Base-by-base conservation (phyloP, 257 asterid species). In the Buddleja alternifolia region DNA sequence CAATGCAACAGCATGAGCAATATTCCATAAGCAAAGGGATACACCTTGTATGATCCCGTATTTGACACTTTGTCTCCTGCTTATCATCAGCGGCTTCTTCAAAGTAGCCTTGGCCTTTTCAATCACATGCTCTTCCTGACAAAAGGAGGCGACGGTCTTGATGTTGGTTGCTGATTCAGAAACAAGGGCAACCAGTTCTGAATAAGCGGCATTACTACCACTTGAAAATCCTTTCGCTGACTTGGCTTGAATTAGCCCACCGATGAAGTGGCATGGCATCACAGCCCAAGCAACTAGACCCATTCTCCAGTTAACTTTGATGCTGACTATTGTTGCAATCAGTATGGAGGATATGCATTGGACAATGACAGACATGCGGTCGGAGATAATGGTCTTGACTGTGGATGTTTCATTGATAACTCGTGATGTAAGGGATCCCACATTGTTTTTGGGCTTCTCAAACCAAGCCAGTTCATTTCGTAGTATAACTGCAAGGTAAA, bases 261-360 rank as follows among this genome's bases (percentile, higher is more conserved):
- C 97, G 7, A 86, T 85, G 80, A 86, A 91, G 84, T 88, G 97
- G 72, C 95, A 86, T 57, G 96, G 96, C 93, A 86, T 88, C 76
- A 88, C 95, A 17, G 90, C 95, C 96, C 96, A 90, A 46, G 96
- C 96, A 54, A 86, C 93, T 64, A 86, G 79, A 44, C 95, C 89
- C 95, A 86, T 88, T 77, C 94, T 81, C 96, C 96, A 88, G 86
- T 69, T 55, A 21, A 82, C 92, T 80, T 9, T 82, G 80, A 86
- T 83, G 88, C 95, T 86, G 64, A 88, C 95, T 46, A 60, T 44
- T 51, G 96, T 85, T 72, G 97, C 95, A 53, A 88, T 91, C 75
- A 86, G 40, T 67, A 88, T 91, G 72, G 93, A 85, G 46, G 95
- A 90, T 61, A 84, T 82, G 83, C 96, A 86, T 73, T 90, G 96